A percentile compares a stretch with the other conserved stretches of the same genome.
These are phyloP conservation scores for Hysterangium stoloniferum DNA, from an alignment of 768 basidiomycete species.

Conservation along the genomic window DNA sequence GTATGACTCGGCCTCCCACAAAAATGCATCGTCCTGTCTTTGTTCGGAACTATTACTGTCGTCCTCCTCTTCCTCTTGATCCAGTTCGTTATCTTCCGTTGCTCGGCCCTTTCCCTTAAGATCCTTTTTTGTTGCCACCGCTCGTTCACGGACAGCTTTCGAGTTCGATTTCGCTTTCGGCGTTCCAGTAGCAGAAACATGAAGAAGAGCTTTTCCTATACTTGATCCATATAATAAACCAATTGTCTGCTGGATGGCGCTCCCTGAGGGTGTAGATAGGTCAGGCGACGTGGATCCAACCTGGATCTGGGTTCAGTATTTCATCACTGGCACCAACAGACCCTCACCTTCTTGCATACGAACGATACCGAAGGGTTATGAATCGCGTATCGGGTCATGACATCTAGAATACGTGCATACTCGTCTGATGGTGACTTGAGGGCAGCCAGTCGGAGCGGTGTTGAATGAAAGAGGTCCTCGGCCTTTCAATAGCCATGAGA, in stretches of 20 bases:
- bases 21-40: conserved; percentile 31
- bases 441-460: conserved; percentile 78
- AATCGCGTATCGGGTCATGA: conserved; percentile 86
- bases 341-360: conserved; percentile 78
- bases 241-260: conserved; percentile 62
- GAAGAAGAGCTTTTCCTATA: conserved; percentile 66
- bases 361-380: conserved; percentile 89
- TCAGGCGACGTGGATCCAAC: conserved; percentile 69
- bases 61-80: conserved; percentile 17
- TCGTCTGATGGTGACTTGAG: conserved; percentile 84
- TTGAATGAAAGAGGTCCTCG: conserved; percentile 93
- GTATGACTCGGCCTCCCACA: conserved; percentile 68
- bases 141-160: not conserved
- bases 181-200: conserved; percentile 27
- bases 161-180: not conserved
- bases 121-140: not conserved
- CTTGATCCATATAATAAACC: conserved; percentile 73
- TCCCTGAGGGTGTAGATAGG: conserved; percentile 67
- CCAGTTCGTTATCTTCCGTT: conserved; percentile 22
- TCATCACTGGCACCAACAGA: not conserved
- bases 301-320: conserved; percentile 32
- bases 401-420: conserved; percentile 84
- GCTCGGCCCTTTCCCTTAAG: conserved; percentile 9
- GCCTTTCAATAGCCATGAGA: conserved; percentile 43
- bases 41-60: conserved; percentile 17